Evolutionary conservation across 176 grass and related monocot species (phyloP).

Genomic region (Dactylis glomerata): DNA sequence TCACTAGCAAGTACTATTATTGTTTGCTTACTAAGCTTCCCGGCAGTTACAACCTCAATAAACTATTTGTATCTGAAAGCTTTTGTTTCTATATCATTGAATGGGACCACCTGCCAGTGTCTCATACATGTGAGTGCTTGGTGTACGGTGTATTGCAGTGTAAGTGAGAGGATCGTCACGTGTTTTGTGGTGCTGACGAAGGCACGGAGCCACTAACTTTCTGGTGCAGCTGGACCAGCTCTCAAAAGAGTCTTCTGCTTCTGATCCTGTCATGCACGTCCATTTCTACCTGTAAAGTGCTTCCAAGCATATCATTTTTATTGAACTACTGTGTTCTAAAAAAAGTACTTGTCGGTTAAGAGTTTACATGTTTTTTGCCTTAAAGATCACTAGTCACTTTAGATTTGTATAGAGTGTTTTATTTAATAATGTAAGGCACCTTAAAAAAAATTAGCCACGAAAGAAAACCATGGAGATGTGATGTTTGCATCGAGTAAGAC

Average conservation of each 20-base stretch:
- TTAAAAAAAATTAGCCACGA: too few relatives aligned
- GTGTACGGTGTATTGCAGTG: not conserved
- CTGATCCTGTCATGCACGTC: not conserved
- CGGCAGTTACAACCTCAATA: constrained; percentile 2
- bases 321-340: not conserved
- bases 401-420: too few relatives aligned
- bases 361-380: too few relatives aligned
- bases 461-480: too few relatives aligned
- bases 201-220: constrained; percentile 12
- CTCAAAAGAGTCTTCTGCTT: not conserved
- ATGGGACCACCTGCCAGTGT: not conserved
- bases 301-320: not conserved
- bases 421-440: too few relatives aligned
- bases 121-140: not conserved
- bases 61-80: not conserved
- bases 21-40: not conserved
- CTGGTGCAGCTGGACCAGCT: constrained; percentile 5
- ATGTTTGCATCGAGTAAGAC: too few relatives aligned
- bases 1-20: not conserved
- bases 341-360: too few relatives aligned
- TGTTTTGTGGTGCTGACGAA: not conserved
- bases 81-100: not conserved
- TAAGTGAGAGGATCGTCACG: not conserved
- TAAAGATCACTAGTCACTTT: too few relatives aligned
- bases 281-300: not conserved